Conservation (phyloP, 768 basidiomycete species). For the Lactarius indigo region DNA sequence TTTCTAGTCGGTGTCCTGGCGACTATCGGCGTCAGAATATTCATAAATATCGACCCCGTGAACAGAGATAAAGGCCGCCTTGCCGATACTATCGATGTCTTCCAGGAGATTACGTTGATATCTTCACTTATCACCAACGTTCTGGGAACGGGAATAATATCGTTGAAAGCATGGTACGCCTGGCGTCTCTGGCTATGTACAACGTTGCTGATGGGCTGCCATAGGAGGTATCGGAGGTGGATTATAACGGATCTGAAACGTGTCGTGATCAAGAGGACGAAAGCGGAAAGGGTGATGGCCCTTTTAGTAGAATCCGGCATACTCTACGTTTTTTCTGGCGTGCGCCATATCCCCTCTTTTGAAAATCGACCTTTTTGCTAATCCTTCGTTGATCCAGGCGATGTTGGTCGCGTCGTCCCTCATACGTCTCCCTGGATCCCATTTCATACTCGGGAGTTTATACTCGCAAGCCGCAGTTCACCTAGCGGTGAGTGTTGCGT, state of each 20-base stretch:
- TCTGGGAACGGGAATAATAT: background rate
- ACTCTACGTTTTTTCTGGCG: background rate
- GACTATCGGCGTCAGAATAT: background rate
- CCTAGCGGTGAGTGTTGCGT: background rate
- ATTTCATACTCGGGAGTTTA: background rate
- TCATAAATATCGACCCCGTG: background rate
- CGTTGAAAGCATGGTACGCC: background rate
- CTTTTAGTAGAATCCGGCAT: background rate
- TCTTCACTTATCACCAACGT: conserved; percentile 1
- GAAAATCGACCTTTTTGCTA: background rate
- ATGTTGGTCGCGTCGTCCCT: background rate
- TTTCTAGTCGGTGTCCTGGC: background rate
- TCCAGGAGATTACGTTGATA: background rate
- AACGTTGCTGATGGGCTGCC: background rate
- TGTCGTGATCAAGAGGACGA: background rate
- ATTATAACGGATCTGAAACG: background rate
- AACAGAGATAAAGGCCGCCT: background rate
- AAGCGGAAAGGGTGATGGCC: background rate
- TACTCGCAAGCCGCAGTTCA: background rate
- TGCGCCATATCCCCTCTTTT: background rate
- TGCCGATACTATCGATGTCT: background rate
- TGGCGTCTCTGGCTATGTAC: background rate
- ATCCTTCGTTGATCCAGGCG: background rate
- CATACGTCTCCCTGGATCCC: background rate
- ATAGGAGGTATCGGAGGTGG: background rate